Evolutionary conservation across 2,329 filamentous ascomycete species (phyloP).

Genomic region (Nectriaceae sp.): DNA sequence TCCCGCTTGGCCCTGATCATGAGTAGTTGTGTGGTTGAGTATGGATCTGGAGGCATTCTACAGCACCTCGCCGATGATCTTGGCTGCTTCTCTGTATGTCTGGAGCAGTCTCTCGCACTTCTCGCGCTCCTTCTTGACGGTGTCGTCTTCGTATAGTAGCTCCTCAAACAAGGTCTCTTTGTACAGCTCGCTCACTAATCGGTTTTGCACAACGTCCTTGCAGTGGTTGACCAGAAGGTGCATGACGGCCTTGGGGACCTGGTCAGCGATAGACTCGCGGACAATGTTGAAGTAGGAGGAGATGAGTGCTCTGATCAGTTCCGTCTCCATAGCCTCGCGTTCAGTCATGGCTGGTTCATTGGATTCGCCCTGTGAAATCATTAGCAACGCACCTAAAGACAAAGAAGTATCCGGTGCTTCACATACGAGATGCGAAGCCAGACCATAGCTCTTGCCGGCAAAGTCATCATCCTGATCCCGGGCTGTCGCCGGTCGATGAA

Average conservation of each 20-base stretch:
- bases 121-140: conserved; percentile 94
- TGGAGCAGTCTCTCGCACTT: conserved; percentile 96
- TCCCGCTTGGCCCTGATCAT: not conserved
- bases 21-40: not conserved
- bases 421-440: conserved; percentile 62
- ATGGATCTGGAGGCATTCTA: conserved; percentile 42
- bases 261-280: conserved; percentile 95
- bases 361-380: conserved; percentile 50
- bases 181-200: conserved; percentile 93
- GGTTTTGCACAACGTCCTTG: conserved; percentile 97
- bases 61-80: conserved; percentile 96
- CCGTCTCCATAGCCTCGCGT: conserved; percentile 94
- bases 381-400: conserved; percentile 18
- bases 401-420: conserved; percentile 8
- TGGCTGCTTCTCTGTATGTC: conserved; percentile 96
- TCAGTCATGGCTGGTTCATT: conserved; percentile 89
- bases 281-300: conserved; percentile 99
- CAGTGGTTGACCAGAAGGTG: conserved; percentile 97
- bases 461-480: conserved; percentile 47
- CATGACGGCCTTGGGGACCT: conserved; percentile 99
- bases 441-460: conserved; percentile 39
- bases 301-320: conserved; percentile 93
- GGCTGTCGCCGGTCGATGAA: conserved; percentile 51
- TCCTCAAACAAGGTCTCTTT: conserved; percentile 90
- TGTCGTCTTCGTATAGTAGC: conserved; percentile 94